A percentile compares a stretch with the other conserved stretches of the same genome.
Conservation (phyloP, 331 rosid genomes). For the Erythrophleum ivorense region DNA sequence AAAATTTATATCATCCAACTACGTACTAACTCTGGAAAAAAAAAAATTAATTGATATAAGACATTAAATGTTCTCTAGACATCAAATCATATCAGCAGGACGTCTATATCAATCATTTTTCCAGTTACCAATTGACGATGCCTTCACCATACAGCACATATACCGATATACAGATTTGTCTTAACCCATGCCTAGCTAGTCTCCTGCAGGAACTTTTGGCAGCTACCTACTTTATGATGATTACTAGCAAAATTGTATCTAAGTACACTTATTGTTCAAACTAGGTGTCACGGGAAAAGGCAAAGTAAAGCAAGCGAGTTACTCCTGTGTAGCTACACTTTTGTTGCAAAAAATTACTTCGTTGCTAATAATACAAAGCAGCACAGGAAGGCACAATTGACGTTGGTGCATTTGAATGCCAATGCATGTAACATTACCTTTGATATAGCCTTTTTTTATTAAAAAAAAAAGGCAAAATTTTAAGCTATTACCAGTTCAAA, state of each 20-base stretch:
- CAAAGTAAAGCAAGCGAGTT: background rate
- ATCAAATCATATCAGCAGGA: constrained; percentile 20
- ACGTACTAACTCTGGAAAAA: constrained; percentile 2
- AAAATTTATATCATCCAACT: constrained; percentile 17
- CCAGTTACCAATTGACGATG: constrained; percentile 1
- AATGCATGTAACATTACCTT: background rate
- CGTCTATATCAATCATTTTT: constrained; percentile 21
- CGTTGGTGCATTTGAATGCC: background rate
- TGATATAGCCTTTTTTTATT: background rate
- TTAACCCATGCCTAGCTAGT: background rate
- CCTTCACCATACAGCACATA: background rate
- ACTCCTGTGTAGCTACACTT: background rate
- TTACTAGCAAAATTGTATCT: background rate
- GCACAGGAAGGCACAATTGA: constrained; percentile 2
- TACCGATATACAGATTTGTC: background rate
- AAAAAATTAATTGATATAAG: background rate
- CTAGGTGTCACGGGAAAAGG: constrained; percentile 17
- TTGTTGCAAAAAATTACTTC: background rate
- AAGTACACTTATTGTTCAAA: background rate
- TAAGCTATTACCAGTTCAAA: background rate
- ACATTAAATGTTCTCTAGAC: background rate
- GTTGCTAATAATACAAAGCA: background rate
- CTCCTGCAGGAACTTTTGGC: constrained; percentile 1
- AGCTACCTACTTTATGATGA: background rate
- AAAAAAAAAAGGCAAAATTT: background rate